Evolutionary conservation across 2,329 filamentous ascomycete genomes (phyloP), one percentile per base, ranked within the genome.

Genomic region (Epichloe gansuensis): DNA sequence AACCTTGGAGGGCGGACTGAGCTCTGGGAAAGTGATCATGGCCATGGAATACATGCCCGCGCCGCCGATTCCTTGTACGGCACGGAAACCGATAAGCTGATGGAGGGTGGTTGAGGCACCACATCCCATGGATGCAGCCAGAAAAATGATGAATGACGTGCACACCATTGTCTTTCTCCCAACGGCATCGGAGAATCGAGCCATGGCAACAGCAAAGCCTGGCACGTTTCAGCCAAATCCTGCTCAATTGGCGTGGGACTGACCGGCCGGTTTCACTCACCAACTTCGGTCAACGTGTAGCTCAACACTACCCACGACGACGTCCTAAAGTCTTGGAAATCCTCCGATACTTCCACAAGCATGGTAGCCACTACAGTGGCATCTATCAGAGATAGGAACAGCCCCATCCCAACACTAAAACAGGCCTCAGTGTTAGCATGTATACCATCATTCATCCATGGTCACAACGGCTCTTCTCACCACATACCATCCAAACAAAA

Each of bases 311-410:
- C 71, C 75, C 76, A 79, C 57, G 76, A 79, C 50, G 78, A 69
- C 3, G 59, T 60, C 6, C 67, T 64, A 2, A 76, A 58, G 13
- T 69, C 67, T 13, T 70, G 54, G 45, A 82, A 77, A 3, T 82
- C 75, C 11, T 60, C 60, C 1, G 73, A 75, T 48, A 82, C 82
- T n/a, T 69, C 69, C 57, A 75, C 75, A 11, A 82, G 63, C 46
- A 75, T 75, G 15, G 79, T 82, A 1, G 78, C 77, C 2, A 83
- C 75, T 31, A 82, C 81, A 3, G 78, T 78, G 2, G 75, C 73
- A 60, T 82, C 78, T 17, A 81, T 62, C 57, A 80, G 72, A 25
- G 80, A 76, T 43, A 82, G 69, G 51, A 81, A 78, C 1, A 82
- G 68, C 3, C 78, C 78, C 7, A 75, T 63, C 12, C 69, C 72